Percentiles rank a stretch among this genome's conserved stretches.
Evolutionary conservation across 257 asterid species (phyloP).

Genomic region (Sherardia arvensis): DNA sequence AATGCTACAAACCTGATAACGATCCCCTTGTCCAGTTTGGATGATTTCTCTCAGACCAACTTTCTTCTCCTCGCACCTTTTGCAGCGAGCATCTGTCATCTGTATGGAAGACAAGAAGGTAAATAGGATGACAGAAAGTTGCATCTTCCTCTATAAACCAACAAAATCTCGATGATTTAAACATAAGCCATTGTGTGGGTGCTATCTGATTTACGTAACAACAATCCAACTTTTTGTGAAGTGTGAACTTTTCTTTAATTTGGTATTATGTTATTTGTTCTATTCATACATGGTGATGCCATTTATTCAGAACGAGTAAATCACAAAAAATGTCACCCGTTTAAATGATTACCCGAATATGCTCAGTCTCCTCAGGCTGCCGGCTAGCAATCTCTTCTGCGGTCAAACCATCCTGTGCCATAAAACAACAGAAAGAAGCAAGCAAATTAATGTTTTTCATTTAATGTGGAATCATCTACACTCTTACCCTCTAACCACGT

Average conservation of each 20-base stretch:
- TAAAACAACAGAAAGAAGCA: not conserved
- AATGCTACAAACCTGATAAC: conserved; percentile 47
- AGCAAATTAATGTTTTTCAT: too few relatives aligned
- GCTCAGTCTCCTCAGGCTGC: conserved; percentile 66
- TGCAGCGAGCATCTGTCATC: conserved; percentile 93
- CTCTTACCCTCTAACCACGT: too few relatives aligned
- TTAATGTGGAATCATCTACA: too few relatives aligned
- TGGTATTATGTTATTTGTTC: not conserved
- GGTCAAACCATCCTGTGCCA: conserved; percentile 73
- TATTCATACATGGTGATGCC: not conserved
- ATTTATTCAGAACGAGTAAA: not conserved
- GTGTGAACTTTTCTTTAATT: too few relatives aligned
- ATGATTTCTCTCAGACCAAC: conserved; percentile 62
- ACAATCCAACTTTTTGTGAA: not conserved
- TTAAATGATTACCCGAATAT: conserved; percentile 42
- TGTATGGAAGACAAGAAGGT: conserved; percentile 19
- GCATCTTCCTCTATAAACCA: not conserved
- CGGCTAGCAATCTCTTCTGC: conserved; percentile 65
- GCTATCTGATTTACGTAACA: not conserved
- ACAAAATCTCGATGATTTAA: not conserved
- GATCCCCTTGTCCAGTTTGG: conserved; percentile 67
- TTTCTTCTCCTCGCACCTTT: conserved; percentile 54
- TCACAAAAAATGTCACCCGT: not conserved
- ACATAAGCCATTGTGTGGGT: not conserved
- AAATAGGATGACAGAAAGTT: not conserved